Base-by-base conservation (phyloP, 2,329 filamentous ascomycete genomes). In the Penicillium sp. region DNA sequence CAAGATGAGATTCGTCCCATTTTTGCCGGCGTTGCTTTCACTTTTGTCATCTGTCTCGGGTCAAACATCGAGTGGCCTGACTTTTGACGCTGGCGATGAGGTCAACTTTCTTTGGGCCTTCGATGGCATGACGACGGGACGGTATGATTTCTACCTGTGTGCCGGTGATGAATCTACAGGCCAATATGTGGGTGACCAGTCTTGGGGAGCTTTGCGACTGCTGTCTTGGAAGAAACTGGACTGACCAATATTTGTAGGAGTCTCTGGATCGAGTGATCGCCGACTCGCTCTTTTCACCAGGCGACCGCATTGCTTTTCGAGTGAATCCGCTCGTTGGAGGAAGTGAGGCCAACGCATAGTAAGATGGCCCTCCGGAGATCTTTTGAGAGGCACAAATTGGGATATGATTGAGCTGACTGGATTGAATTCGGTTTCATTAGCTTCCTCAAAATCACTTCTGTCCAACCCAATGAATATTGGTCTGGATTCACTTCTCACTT, bases 401-500 rank as follows among this genome's bases (percentile, higher is more conserved):
- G n/a, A 12, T 6, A 12, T 9, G 6, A 8, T 2, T 12, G 27
- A 29, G 6, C 12, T 2, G 4, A 26, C 7, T 3, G 13, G 18
- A 29, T 28, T 27, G 32, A 35, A 13, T 35, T 12, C 28, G 11
- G 12, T n/a, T 11, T 28, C 5, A 35, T 35, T 25, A 81, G 78
- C 65, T 84, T 81, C 63, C 64, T 83, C 12, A 77, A 77, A 53
- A 82, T 86, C 64, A 68, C 79, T 48, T 77, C 81, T 12, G 73
- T 73, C 5, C 75, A 74, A 4, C 71, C 73, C 13, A 73, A 74
- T n/a, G 77, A 77, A 29, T 13, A 48, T 5, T 49, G 52, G 46
- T 76, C 74, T 4, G 70, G 82, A 18, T 77, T 75, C 47, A 81
- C 79, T 58, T 85, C 76, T 62, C 81, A 83, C 52, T 88, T 88